Evolutionary conservation across 805 yeast species (phyloP), one percentile per base, ranked within the genome.

Genomic region (Saturnispora silvae): DNA sequence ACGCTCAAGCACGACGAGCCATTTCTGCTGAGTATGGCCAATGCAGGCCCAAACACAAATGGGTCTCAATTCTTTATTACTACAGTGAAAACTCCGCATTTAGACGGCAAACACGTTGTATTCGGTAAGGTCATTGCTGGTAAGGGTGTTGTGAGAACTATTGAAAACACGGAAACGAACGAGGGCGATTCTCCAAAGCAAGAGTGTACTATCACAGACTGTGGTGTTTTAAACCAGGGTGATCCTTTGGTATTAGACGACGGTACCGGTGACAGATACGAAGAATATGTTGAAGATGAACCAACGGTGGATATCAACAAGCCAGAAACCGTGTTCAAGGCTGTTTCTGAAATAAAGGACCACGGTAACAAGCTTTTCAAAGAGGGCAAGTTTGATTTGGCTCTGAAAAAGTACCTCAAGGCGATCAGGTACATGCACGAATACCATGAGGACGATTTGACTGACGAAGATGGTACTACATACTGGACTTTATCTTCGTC

Each of bases 61-160:
- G 97, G 97, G 1, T 85, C 96, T 2, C 97, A 89, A 61, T 92
- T 85, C 51, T 89, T 89, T 59, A 77, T 89, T 51, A 89, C 98
- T 20, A 84, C 96, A 3, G 92, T 76, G 2, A 77, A 85, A 29
- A 85, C 96, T 2, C 95, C 97, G 5, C 97, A 89, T 60, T 71
- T 92, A 47, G 89, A 92, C 55, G 94, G 89, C 19, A 89, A 89
- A 59, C 98, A 92, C 57, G 96, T 87, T 36, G 97, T 92, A 3
- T 92, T 92, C 56, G 98, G 98, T 45, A 75, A 81, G 57, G 86
- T 92, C 27, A 60, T 89, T 34, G 60, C 70, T 33, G 96, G 96
- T 28, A 87, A 83, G 56, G 74, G 85, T 6, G 59, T 84, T 22
- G 86, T 83, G 7, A 76, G 95, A 46, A 66, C 70, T 40, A 68